Evolutionary conservation across 768 basidiomycete species (phyloP).

Genomic region (Leccinum truebloodii): DNA sequence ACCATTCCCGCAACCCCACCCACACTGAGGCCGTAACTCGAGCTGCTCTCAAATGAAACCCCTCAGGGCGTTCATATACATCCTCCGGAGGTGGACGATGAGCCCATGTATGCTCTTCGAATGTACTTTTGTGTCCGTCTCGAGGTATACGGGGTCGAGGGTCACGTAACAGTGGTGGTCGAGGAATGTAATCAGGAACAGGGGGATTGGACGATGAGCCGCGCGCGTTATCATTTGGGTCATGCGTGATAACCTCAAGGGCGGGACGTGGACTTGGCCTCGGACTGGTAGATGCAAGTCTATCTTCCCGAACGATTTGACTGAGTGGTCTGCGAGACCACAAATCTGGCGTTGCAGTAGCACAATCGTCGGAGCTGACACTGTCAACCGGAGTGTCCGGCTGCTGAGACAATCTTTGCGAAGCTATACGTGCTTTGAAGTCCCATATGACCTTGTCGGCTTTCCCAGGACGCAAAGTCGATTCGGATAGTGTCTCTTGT

Average conservation of each 20-base stretch:
- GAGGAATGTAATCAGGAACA: slow-evolving; percentile 18
- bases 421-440: slow-evolving; percentile 22
- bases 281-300: slow-evolving; percentile 15
- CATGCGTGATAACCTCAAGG: slow-evolving; percentile 33
- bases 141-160: slow-evolving; percentile 28
- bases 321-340: slow-evolving; percentile 36
- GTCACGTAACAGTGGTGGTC: slow-evolving; percentile 16
- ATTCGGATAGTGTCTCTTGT: slow-evolving; percentile 36
- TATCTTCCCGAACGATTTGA: slow-evolving; percentile 28
- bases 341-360: slow-evolving; percentile 30
- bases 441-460: slow-evolving; percentile 34
- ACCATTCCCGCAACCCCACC: too few relatives aligned
- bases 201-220: slow-evolving; percentile 21
- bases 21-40: too few relatives aligned
- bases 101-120: slow-evolving; percentile 81
- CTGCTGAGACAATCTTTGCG: slow-evolving; percentile 18
- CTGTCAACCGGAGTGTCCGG: slow-evolving; percentile 23
- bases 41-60: slow-evolving; percentile 42
- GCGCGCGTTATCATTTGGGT: slow-evolving; percentile 15
- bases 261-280: slow-evolving; percentile 27
- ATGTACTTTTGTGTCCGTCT: slow-evolving; percentile 44
- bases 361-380: slow-evolving; percentile 29
- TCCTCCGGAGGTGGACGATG: slow-evolving; percentile 90
- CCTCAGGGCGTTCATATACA: slow-evolving; percentile 88
- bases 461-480: slow-evolving; percentile 34